Evolutionary conservation across 2,329 filamentous ascomycete species (phyloP).

Genomic region (Ambrosiella beaveri): DNA sequence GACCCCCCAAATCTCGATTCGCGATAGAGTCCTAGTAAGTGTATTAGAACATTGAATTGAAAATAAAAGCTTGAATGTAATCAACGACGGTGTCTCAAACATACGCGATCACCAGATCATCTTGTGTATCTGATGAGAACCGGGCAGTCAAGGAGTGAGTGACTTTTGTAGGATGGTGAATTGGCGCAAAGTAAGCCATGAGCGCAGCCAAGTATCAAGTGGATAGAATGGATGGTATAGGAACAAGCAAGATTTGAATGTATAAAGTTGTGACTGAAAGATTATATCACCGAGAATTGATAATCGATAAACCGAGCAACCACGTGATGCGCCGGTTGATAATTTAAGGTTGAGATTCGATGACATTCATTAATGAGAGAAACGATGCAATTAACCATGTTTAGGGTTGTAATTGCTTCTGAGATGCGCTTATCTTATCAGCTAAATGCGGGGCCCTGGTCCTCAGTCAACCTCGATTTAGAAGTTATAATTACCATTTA

Average conservation of each 20-base stretch:
- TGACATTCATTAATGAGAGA: no score
- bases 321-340: no score
- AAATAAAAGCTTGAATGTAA: not conserved
- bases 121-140: constrained; percentile 55
- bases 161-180: constrained; percentile 81
- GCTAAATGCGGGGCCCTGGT: not conserved
- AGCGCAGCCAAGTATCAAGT: constrained; percentile 2
- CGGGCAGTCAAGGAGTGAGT: constrained; percentile 71
- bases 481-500: not conserved
- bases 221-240: not conserved
- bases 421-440: not conserved
- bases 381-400: no score
- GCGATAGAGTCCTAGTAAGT: constrained; percentile 54
- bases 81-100: constrained; percentile 19
- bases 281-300: no score
- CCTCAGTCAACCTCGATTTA: not conserved
- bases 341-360: no score
- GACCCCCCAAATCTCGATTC: constrained; percentile 66
- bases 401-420: not conserved
- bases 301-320: no score
- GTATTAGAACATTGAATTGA: constrained; percentile 17
- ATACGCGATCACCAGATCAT: constrained; percentile 78
- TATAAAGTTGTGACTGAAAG: not conserved
- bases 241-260: not conserved
- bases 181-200: constrained; percentile 92